Conservation (phyloP, 2,329 filamentous ascomycete species). For the Scortechinia acanthostroma region DNA sequence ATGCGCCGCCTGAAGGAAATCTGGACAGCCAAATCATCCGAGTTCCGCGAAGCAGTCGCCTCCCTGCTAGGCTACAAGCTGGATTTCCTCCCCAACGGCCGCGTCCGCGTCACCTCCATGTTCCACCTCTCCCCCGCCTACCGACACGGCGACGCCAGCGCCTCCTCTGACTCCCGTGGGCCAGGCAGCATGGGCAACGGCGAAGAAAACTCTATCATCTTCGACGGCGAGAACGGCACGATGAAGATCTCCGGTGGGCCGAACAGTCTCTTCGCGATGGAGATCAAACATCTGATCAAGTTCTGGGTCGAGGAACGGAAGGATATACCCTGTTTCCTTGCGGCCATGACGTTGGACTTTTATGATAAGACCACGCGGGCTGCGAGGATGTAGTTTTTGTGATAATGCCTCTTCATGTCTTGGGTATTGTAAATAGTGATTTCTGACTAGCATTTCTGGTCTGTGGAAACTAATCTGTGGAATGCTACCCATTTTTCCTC, state of each 20-base stretch:
- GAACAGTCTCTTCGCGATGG: slow-evolving; percentile 74
- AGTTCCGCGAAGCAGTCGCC: slow-evolving; percentile 92
- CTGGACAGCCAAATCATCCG: slow-evolving; percentile 81
- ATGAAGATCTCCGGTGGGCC: slow-evolving; percentile 97
- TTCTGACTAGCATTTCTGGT: no score
- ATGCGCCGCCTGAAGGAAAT: slow-evolving; percentile 84
- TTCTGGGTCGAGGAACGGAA: slow-evolving; percentile 95
- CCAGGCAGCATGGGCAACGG: slow-evolving; percentile 34
- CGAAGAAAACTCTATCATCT: slow-evolving; percentile 70
- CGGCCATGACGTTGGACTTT: slow-evolving; percentile 86
- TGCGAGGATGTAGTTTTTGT: neutral
- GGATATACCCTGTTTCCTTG: slow-evolving; percentile 87
- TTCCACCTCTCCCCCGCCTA: slow-evolving; percentile 62
- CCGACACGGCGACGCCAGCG: neutral
- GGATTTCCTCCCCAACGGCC: slow-evolving; percentile 93
- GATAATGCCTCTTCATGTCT: no score
- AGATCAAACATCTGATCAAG: slow-evolving; percentile 79
- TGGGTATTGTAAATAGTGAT: no score
- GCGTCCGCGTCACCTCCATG: slow-evolving; percentile 82
- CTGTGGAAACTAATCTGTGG: no score
- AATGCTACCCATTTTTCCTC: no score
- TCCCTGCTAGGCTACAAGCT: slow-evolving; percentile 89
- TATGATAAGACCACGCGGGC: slow-evolving; percentile 54
- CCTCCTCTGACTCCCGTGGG: neutral
- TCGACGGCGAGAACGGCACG: slow-evolving; percentile 86